These are phyloP conservation scores for Aspergillus awamori DNA, from an alignment of 2,329 filamentous ascomycete genomes.

Conservation along the genomic window DNA sequence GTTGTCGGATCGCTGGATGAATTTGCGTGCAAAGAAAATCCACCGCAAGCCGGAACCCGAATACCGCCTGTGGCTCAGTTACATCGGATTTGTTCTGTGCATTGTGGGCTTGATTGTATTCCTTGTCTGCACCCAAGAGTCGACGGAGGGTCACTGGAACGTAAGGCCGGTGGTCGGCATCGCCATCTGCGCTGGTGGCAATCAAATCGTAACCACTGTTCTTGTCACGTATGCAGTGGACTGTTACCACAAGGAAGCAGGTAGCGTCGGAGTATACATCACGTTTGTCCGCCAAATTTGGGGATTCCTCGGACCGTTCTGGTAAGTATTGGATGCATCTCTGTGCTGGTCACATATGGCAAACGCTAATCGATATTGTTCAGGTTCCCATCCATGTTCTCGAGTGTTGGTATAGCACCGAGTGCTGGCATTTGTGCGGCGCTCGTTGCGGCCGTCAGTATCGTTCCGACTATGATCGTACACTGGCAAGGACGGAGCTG, in stretches of 20 bases:
- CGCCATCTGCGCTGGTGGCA: constrained; percentile 58
- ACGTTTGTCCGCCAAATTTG: constrained; percentile 55
- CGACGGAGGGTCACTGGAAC: constrained; percentile 53
- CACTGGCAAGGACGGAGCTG: constrained; percentile 32
- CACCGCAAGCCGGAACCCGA: constrained; percentile 53
- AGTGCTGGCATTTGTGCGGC: constrained; percentile 36
- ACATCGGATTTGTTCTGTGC: constrained; percentile 55
- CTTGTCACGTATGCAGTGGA: constrained; percentile 64
- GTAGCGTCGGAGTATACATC: constrained; percentile 64
- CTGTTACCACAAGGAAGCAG: constrained; percentile 58
- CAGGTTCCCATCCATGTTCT: constrained; percentile 42
- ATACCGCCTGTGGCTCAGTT: constrained; percentile 61
- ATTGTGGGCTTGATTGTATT: constrained; percentile 62
- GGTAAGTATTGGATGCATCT: constrained; percentile 28
- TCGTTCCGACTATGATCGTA: constrained; percentile 36
- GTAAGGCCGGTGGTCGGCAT: constrained; percentile 61
- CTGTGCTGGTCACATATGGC: background rate
- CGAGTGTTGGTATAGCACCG: constrained; percentile 35
- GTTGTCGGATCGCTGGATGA: constrained; percentile 62
- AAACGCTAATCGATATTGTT: constrained; percentile 18
- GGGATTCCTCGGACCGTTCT: constrained; percentile 45
- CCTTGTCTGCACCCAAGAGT: constrained; percentile 56
- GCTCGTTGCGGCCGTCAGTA: constrained; percentile 35
- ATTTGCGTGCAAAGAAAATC: constrained; percentile 31
- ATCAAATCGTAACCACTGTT: constrained; percentile 66